A percentile compares a stretch with the other conserved stretches of the same genome.
Conservation (phyloP, 352 stramenopile genomes). For the Phytophthora europaea region DNA sequence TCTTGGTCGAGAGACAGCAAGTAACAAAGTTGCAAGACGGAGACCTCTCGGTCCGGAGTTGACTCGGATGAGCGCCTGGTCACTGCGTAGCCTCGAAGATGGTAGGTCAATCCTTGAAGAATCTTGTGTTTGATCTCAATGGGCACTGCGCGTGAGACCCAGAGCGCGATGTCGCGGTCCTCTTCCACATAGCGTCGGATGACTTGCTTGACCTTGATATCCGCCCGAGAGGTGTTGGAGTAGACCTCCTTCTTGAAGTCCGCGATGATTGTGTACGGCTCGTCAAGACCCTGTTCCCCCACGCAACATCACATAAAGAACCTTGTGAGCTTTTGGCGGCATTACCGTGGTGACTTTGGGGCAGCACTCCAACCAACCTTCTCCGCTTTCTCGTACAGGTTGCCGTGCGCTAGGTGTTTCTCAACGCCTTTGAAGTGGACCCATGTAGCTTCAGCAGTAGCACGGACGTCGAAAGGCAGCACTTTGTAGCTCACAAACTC, state of each 20-base stretch:
- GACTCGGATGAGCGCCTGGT: slow-evolving; percentile 21
- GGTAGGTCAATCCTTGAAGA: slow-evolving; percentile 39
- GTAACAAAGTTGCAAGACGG: slow-evolving; percentile 27
- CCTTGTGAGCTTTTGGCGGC: neutral
- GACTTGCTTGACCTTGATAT: slow-evolving; percentile 63
- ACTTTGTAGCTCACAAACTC: slow-evolving; percentile 40
- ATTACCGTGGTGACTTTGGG: neutral
- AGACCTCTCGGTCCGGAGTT: slow-evolving; percentile 10
- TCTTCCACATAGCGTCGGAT: slow-evolving; percentile 56
- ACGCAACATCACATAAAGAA: neutral
- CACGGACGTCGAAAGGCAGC: slow-evolving; percentile 31
- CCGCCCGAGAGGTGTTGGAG: slow-evolving; percentile 45
- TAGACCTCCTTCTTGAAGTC: slow-evolving; percentile 56
- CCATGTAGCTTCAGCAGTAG: slow-evolving; percentile 31
- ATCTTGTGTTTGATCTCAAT: slow-evolving; percentile 61
- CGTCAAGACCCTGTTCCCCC: slow-evolving; percentile 25
- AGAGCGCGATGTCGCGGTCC: slow-evolving; percentile 58
- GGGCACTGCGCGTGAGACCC: slow-evolving; percentile 43
- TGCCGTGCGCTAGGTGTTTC: slow-evolving; percentile 34
- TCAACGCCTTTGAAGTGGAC: slow-evolving; percentile 37
- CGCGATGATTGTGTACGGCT: slow-evolving; percentile 57
- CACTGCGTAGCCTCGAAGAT: slow-evolving; percentile 59
- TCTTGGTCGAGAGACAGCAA: slow-evolving; percentile 32
- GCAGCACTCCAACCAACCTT: slow-evolving; percentile 22
- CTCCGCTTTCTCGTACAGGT: slow-evolving; percentile 38